Evolutionary conservation across 768 basidiomycete species (phyloP), one percentile per base, ranked within the genome.

Genomic region (Sarcodon sp.): DNA sequence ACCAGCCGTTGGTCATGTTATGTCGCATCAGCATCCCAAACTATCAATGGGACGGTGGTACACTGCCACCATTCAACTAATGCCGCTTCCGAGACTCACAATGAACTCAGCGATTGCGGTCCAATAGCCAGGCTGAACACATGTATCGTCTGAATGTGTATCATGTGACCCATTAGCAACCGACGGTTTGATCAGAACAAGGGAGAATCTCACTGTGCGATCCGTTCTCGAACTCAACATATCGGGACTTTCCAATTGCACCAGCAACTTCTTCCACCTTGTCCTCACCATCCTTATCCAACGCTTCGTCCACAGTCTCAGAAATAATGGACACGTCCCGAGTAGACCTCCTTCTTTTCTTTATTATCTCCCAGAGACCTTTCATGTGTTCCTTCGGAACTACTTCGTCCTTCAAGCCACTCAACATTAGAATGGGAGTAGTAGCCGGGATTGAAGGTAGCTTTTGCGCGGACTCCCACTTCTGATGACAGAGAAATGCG

Each of bases 401-500:
- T 7, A 91, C 69, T 51, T 84, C 78, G 54, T 93, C 89, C 33
- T 57, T 60, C 39, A 59, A 56, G 1, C 93, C 93, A 47, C 83
- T 84, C 27, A 97, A 65, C 75, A 94, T 83, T 15, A 96, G 69
- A 8, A 92, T 80, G 0, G 89, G 89, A 3, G 72, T 82, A 3
- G 66, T 69, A 27, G 69, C 64, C 4, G 83, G 83, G 18, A 87
- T 80, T 27, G 71, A 58, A 4, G 59, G 61, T n/a, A 64, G 71
- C 58, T 81, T 79, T 3, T 73, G 70, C 0, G 75, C 73, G 1
- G 87, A 87, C 57, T 89, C 79, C 91, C 91, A 94, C 59, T 83
- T 85, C 61, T 94, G 80, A 57, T 90, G 81, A 54, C 88, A 84
- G 10, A 92, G 74, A 63, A 84, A 84, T 15, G 87, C 68, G 57